Base-by-base conservation (phyloP, 2,329 filamentous ascomycete species). In the Xylariaceae sp. region DNA sequence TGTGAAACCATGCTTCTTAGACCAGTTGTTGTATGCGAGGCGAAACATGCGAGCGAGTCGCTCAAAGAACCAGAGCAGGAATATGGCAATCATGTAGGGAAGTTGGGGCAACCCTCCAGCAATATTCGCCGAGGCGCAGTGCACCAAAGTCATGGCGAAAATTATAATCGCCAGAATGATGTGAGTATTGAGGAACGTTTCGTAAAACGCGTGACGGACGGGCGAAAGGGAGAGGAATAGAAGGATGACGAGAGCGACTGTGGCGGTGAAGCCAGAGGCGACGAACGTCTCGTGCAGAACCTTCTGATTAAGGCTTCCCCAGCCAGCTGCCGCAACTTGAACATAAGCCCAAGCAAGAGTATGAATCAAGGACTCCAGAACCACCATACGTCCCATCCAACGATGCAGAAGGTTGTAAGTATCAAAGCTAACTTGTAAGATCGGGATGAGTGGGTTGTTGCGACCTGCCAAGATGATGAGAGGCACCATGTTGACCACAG, bases 171-270 rank as follows among this genome's bases (percentile, higher is more conserved):
- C 90, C 44, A 95, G 72, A 35, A 88, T 68, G 59, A 95, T 90
- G 71, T 97, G 94, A 30, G 86, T 71, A 65, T 88, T 89, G 60
- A 97, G 79, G 72, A 99, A 99, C 1, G 90, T 95, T 72, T 99
- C 94, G 73, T 99, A 99, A 67, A 96, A 96, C 36, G 91, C 90
- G 68, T 96, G 92, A 53, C 94, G 85, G 45, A 99, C 65, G 0
- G 90, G 86, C 2, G 90, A 92, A 47, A 87, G 73, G 10, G 90
- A 86, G 27, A 86, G 74, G 45, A 95, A 62, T 47, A 87, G 63
- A 41, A 97, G 75, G 40, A 87, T 65, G 38, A 81, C 60, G 64
- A 96, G 80, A 35, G 80, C 77, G 43, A 80, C 66, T 2, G 74
- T 78, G 41, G 78, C 85, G 22, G 85, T 71, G 61, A 82, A 77